phyloP scores from a whole-genome alignment of 2,329 filamentous ascomycete species.

The Pseudogymnoascus sp. region DNA sequence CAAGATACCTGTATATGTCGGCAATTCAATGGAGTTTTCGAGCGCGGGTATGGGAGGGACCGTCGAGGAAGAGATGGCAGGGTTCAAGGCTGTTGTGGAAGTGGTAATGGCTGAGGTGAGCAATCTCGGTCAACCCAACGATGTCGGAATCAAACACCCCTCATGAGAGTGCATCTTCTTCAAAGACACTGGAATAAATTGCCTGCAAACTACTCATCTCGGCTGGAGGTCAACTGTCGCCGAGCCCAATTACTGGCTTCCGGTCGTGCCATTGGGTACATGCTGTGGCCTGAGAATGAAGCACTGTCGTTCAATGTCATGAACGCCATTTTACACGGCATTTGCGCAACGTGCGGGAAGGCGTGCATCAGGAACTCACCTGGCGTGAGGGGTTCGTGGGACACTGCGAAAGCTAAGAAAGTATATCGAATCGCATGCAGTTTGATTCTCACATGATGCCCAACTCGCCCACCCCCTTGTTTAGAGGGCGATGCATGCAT shows the following conservation, averaged over 20 bases:
- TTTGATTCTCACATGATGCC: conserved; percentile 5
- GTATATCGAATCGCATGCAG: not conserved
- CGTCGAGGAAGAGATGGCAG: conserved; percentile 91
- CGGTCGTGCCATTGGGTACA: not conserved
- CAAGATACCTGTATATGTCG: conserved; percentile 75
- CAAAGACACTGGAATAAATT: not conserved
- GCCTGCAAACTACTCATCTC: not conserved
- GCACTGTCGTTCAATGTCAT: not conserved
- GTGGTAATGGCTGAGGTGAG: conserved; percentile 53
- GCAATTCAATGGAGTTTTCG: conserved; percentile 74
- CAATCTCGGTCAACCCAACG: not conserved
- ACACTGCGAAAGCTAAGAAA: not conserved
- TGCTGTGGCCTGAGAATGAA: not conserved
- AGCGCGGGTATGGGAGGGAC: conserved; percentile 68
- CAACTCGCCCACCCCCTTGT: not conserved
- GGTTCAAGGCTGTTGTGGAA: conserved; percentile 66
- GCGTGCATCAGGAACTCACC: not conserved
- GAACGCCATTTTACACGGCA: not conserved
- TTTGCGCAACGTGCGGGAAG: conserved; percentile 2
- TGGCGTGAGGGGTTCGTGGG: not conserved
- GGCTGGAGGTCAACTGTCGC: not conserved
- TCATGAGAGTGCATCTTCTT: not conserved
- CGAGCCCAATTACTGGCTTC: not conserved
- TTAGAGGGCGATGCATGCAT: not conserved
- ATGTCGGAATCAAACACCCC: not conserved